Evolutionary conservation across 2,329 filamentous ascomycete genomes (phyloP), one percentile per base, ranked within the genome.

Genomic region (Pseudogymnoascus sp.): DNA sequence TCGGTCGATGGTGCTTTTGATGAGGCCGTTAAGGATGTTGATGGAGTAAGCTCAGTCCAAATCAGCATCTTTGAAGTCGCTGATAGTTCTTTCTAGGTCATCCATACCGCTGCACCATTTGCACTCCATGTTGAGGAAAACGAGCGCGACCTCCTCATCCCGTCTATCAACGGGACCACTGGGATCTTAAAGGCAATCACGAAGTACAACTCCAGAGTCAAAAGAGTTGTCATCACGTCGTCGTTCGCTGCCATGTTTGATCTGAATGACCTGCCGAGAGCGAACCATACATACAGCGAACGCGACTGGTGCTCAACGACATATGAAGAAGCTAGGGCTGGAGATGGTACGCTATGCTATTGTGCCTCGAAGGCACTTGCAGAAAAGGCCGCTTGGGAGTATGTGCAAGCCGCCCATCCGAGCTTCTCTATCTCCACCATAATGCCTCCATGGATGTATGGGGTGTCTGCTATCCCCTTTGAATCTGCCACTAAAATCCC

Each of bases 1-100:
- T 84, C 86, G 0, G 73, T 84, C 66, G 81, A 85, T n/a, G 83
- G 82, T 18, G 89, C 88, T 18, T 93, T 93, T 67, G 82, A 89
- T 66, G 75, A 82, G 72, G 73, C 79, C 18, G 67, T 75, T 56
- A 73, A 76, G 4, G 84, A 85, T 0, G 89, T 93, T 67, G 86
- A 90, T 70, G 87, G 83, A 62, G 88, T 82, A 25, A 71, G 75
- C 44, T 68, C 73, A 44, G 70, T 69, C 5, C 34, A 14, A n/a
- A n/a, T 14, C n/a, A 18, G 25, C 4, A 16, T 31, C 53, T 12
- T 18, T 14, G 3, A 5, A 18, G 10, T 5, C 25, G 23, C n/a
- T 7, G 18, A 21, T 3, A 4, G 38, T 5, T 10, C 34, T n/a
- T 25, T 34, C 1, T 21, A 67, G 64, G 70, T 93, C 62, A 80